Evolutionary conservation across 2,329 filamentous ascomycete species (phyloP), one percentile per base, ranked within the genome.

Genomic region (Cyanodermella asteris): DNA sequence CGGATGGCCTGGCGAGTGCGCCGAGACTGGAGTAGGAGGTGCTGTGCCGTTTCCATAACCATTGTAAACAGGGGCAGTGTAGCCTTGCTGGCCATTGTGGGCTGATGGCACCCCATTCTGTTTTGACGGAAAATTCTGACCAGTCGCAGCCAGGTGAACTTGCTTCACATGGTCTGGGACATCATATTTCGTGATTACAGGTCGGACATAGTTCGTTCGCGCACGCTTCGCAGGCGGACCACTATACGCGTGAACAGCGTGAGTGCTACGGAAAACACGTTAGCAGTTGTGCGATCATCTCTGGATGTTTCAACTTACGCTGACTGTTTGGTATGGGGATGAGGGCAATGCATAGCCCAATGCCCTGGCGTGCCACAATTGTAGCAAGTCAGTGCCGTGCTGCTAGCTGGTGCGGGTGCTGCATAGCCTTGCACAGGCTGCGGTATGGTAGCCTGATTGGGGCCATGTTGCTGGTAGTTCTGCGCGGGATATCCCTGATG

Each of bases 281-380:
- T 7, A 12, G 19, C 4, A 22, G 13, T 12, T n/a, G n/a, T 7
- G 7, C 14, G n/a, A 11, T 24, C 12, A 15, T n/a, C 15, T n/a
- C 9, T 16, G 16, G 13, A 16, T 5, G 7, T 15, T 23, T 13
- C 18, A 29, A 44, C 44, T 37, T 36, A 47, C 44, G 36, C 36
- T 25, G 42, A 40, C 24, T 38, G 32, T 20, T 38, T 32, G 23
- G 40, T 36, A 18, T 38, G 40, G 22, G 39, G 36, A 28, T 46
- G 42, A 11, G 43, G 42, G 27, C 44, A 47, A 23, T 43, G 35
- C 21, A 46, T 43, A 18, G 42, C 44, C 34, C 38, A 40, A 30
- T 47, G 44, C 12, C 38, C 36, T 6, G 28, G 26, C 21, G 39
- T 35, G 7, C 44, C 44, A 33, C 44, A 47, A 29, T 47, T 46